These are phyloP conservation scores for Quercus berberidifolia DNA, from an alignment of 306 rosid genomes.

Conservation along the genomic window DNA sequence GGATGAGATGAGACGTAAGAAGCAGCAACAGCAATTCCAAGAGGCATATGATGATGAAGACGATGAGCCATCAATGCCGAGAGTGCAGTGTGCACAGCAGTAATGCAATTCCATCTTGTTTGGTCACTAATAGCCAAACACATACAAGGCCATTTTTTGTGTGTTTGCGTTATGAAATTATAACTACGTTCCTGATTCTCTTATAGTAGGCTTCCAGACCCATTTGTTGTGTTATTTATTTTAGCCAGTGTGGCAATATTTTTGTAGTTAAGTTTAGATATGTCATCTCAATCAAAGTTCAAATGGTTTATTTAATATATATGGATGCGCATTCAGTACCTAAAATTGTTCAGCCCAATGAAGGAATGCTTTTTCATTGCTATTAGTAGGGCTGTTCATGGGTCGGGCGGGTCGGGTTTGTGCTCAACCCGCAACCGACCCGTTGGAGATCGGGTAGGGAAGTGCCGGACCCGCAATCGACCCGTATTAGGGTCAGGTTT, in stretches of 20 bases:
- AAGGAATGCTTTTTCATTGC: background rate
- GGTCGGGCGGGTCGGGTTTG: too few relatives aligned
- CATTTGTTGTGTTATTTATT: background rate
- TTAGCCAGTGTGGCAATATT: background rate
- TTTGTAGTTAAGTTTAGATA: background rate
- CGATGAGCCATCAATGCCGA: slow-evolving; percentile 40
- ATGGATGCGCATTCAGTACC: background rate
- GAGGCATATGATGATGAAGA: slow-evolving; percentile 69
- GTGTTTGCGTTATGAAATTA: background rate
- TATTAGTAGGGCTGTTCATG: too few relatives aligned
- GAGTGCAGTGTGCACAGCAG: slow-evolving; percentile 77
- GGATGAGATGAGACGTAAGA: slow-evolving; percentile 59
- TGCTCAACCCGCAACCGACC: too few relatives aligned
- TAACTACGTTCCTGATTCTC: background rate
- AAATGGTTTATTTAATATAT: background rate
- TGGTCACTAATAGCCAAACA: background rate
- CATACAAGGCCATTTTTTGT: background rate
- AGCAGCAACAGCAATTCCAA: slow-evolving; percentile 43
- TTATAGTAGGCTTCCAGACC: background rate
- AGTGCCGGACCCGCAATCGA: too few relatives aligned
- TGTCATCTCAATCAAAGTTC: background rate
- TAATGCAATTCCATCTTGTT: slow-evolving; percentile 2
- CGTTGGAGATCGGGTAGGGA: too few relatives aligned
- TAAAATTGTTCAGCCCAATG: background rate
- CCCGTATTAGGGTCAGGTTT: too few relatives aligned